Evolutionary conservation across 345 rosid species (phyloP).

Genomic region (Draba incana): DNA sequence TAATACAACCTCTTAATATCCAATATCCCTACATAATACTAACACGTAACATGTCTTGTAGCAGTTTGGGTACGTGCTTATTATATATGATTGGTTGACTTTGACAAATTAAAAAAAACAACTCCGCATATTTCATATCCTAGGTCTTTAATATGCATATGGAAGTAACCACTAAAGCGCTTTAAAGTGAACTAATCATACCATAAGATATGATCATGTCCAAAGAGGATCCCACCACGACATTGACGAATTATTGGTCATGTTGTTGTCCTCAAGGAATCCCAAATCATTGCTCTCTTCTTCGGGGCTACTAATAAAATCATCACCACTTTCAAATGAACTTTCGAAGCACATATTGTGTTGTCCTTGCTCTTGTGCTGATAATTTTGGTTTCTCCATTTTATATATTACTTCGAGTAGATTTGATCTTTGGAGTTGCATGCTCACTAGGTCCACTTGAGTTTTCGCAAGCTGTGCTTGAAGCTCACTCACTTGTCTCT

Average conservation of each 20-base stretch:
- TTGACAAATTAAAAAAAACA: neutral
- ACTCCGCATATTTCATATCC: conserved; percentile 38
- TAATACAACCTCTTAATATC: conserved; percentile 28
- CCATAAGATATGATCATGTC: conserved; percentile 52
- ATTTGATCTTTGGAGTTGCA: conserved; percentile 74
- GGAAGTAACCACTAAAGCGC: conserved; percentile 46
- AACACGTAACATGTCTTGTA: conserved; percentile 31
- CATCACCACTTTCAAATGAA: conserved; percentile 44
- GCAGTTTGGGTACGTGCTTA: conserved; percentile 35
- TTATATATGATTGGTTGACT: conserved; percentile 40
- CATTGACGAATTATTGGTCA: conserved; percentile 36
- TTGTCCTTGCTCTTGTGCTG: conserved; percentile 43
- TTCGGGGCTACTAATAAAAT: conserved; percentile 48
- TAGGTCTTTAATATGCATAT: conserved; percentile 39
- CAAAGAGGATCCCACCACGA: conserved; percentile 68
- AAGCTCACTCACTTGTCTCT: conserved; percentile 76
- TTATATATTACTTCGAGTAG: conserved; percentile 64
- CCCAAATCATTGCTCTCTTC: conserved; percentile 47
- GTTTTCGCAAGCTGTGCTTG: conserved; percentile 85
- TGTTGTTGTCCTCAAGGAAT: conserved; percentile 45
- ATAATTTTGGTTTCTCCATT: conserved; percentile 50
- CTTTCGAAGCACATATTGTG: conserved; percentile 39
- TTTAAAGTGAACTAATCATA: conserved; percentile 41
- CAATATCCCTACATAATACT: conserved; percentile 29
- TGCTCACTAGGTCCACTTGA: conserved; percentile 66